Percentiles rank a stretch among this genome's conserved stretches.
Evolutionary conservation across 2,329 filamentous ascomycete genomes (phyloP).

Genomic region (Alternaria sp.): DNA sequence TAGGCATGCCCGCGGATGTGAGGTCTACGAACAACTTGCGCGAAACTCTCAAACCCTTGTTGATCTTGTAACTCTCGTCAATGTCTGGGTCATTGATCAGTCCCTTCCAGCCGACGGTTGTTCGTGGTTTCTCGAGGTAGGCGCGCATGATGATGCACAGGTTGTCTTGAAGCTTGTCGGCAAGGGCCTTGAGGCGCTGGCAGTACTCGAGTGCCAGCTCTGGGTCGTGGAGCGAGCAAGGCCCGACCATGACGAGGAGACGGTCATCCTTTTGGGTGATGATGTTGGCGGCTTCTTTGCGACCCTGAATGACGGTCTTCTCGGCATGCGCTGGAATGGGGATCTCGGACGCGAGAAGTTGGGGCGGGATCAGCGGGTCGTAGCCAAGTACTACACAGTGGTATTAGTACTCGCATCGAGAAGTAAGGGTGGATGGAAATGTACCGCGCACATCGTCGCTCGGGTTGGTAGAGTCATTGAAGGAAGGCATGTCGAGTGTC

Average conservation of each 20-base stretch:
- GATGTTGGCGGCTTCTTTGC: conserved; percentile 74
- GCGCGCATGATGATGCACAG: conserved; percentile 96
- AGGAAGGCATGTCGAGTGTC: conserved; percentile 41
- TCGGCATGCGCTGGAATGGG: conserved; percentile 69
- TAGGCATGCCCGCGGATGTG: conserved; percentile 86
- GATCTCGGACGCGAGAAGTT: conserved; percentile 85
- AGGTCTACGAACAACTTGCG: conserved; percentile 92
- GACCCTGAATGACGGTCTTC: conserved; percentile 74
- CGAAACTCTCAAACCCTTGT: conserved; percentile 94
- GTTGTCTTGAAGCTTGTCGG: conserved; percentile 81
- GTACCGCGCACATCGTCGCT: conserved; percentile 64
- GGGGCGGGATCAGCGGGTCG: conserved; percentile 90
- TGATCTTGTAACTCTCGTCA: conserved; percentile 97
- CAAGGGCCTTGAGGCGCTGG: conserved; percentile 75
- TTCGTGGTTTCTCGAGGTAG: conserved; percentile 98
- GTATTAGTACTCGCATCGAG: conserved; percentile 23
- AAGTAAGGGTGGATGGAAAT: background rate
- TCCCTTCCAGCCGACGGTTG: conserved; percentile 98
- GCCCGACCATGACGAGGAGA: conserved; percentile 91
- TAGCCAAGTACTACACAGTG: conserved; percentile 78
- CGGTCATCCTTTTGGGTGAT: conserved; percentile 83
- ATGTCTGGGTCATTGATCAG: conserved; percentile 99
- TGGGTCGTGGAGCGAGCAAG: conserved; percentile 97
- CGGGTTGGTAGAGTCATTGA: conserved; percentile 41
- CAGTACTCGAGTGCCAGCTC: conserved; percentile 88